Percentiles rank a stretch among this genome's conserved stretches.
Evolutionary conservation across 495 filamentous ascomycete genomes (phyloP).

Genomic region (Aspergillus funiculosus): DNA sequence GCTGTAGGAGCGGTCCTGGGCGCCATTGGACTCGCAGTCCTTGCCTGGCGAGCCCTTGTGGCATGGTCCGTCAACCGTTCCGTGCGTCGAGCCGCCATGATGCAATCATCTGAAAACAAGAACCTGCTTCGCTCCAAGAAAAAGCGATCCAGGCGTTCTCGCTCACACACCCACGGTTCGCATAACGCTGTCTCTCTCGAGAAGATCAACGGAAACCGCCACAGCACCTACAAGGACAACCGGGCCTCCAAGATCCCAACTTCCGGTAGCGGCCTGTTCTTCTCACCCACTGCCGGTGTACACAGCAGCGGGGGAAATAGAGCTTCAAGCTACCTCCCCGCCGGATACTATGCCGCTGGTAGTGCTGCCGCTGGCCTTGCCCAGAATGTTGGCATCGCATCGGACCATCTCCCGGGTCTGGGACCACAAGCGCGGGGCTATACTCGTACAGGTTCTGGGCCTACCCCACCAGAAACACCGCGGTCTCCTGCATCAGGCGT

Average conservation of each 20-base stretch:
- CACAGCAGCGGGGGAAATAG: constrained; percentile 44
- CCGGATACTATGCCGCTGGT: constrained; percentile 84
- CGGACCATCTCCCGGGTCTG: constrained; percentile 14
- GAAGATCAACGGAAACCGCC: constrained; percentile 39
- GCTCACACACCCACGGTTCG: constrained; percentile 25
- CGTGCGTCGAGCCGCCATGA: constrained; percentile 68
- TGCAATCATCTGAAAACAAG: constrained; percentile 68
- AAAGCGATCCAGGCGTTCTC: constrained; percentile 29
- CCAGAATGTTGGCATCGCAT: constrained; percentile 15
- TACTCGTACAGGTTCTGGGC: constrained; percentile 42
- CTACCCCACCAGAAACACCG: constrained; percentile 67
- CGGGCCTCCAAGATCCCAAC: constrained; percentile 43
- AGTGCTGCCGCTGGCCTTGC: constrained; percentile 45
- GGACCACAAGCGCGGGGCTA: constrained; percentile 28
- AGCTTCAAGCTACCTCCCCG: constrained; percentile 71
- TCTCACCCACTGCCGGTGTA: constrained; percentile 77
- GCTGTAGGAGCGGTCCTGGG: constrained; percentile 83
- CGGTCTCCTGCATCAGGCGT: constrained; percentile 36
- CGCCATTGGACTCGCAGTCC: constrained; percentile 68
- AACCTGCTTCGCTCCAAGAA: constrained; percentile 50
- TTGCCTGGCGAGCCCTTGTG: constrained; percentile 83
- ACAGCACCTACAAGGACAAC: constrained; percentile 36
- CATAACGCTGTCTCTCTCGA: constrained; percentile 54
- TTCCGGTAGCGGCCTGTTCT: constrained; percentile 68
- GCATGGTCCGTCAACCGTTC: constrained; percentile 90